Evolutionary conservation across 192 early-diverging fungal species (phyloP).

Genomic region (Backusella westeae): DNA sequence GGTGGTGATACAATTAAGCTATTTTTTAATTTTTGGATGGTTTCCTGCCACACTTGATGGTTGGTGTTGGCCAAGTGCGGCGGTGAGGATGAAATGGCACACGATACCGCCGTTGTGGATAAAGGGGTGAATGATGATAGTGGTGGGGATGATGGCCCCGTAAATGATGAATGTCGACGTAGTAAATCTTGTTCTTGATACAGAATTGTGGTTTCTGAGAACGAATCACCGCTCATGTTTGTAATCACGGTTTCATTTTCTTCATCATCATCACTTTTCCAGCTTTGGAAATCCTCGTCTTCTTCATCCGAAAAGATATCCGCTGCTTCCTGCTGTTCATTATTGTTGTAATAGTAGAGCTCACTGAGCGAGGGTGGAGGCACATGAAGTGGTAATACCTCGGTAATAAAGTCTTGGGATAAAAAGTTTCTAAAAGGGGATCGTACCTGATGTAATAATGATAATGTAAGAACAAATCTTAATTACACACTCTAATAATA

Average conservation of each 20-base stretch:
- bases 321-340: not conserved
- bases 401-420: constrained; percentile 32
- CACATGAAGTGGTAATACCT: constrained; percentile 35
- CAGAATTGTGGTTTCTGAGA: not conserved
- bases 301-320: not conserved
- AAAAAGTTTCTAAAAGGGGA: constrained; percentile 34
- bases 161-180: constrained; percentile 22
- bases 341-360: not conserved
- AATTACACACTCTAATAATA: not conserved
- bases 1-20: constrained; percentile 15
- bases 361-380: constrained; percentile 37
- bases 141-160: constrained; percentile 2
- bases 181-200: constrained; percentile 4
- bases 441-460: constrained; percentile 12
- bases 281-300: not conserved
- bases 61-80: not conserved
- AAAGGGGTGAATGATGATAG: not conserved
- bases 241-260: not conserved
- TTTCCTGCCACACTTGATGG: constrained; percentile 19
- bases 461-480: too few species aligned
- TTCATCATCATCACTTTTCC: constrained; percentile 18
- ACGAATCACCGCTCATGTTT: not conserved
- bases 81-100: constrained; percentile 23
- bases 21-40: constrained; percentile 14
- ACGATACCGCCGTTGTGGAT: constrained; percentile 16